Evolutionary conservation across 306 rosid genomes (phyloP).

Genomic region (Casuarina cunninghamiana): DNA sequence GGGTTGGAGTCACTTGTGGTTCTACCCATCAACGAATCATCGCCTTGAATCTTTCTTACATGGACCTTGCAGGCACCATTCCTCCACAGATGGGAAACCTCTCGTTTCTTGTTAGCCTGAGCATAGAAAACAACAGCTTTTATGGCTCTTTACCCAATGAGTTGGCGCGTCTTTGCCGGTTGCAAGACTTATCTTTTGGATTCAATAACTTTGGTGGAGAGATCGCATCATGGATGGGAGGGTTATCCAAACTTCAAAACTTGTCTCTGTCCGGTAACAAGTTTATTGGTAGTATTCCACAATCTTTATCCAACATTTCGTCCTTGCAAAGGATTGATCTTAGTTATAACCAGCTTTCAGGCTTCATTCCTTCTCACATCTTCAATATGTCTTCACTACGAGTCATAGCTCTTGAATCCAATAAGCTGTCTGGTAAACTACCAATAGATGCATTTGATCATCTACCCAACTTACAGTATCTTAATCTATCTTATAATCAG

Average conservation of each 20-base stretch:
- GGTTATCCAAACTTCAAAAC: no score
- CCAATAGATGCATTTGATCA: constrained; percentile 11
- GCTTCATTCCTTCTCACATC: background rate
- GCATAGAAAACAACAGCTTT: no score
- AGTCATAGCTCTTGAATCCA: background rate
- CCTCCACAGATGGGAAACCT: background rate
- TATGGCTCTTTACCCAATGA: background rate
- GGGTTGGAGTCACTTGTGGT: background rate
- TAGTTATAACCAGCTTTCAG: no score
- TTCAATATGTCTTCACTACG: constrained; percentile 21
- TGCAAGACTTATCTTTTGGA: background rate
- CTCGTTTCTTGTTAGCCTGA: background rate
- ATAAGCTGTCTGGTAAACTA: constrained; percentile 3
- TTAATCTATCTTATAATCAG: background rate
- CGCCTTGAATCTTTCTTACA: background rate
- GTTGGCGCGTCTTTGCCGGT: background rate
- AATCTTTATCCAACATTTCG: no score
- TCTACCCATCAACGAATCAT: background rate
- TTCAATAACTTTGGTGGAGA: no score
- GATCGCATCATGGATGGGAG: no score
- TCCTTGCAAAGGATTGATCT: no score
- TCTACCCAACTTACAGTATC: constrained; percentile 2
- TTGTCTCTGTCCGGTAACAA: no score
- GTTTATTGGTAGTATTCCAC: no score
- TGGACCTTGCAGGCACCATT: background rate